These are phyloP conservation scores for Eurotiales sp. DNA, from an alignment of 2,329 filamentous ascomycete genomes.

Conservation along the genomic window DNA sequence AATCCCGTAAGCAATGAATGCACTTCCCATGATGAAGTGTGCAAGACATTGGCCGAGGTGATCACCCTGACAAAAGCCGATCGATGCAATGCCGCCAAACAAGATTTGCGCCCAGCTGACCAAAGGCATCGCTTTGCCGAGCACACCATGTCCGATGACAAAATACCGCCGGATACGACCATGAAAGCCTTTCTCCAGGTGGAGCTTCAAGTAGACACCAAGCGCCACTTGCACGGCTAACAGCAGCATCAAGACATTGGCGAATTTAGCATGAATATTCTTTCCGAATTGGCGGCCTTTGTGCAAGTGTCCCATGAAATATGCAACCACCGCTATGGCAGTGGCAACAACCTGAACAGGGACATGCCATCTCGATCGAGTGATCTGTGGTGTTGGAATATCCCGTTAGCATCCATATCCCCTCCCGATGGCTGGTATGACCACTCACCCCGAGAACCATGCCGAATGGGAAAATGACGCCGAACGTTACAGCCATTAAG, in stretches of 20 bases:
- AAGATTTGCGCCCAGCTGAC: constrained; percentile 90
- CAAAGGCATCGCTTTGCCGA: constrained; percentile 84
- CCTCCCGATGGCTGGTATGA: too few species aligned
- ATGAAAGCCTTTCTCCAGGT: constrained; percentile 80
- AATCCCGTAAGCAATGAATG: constrained; percentile 92
- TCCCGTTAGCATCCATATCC: background rate
- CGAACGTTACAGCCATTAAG: constrained; percentile 80
- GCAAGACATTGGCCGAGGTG: constrained; percentile 89
- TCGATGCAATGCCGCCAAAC: constrained; percentile 86
- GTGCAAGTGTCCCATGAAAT: constrained; percentile 88
- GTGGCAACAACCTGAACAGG: constrained; percentile 76
- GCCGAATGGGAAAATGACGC: constrained; percentile 85
- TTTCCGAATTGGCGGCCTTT: constrained; percentile 78
- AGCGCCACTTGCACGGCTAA: constrained; percentile 72
- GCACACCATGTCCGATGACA: constrained; percentile 69
- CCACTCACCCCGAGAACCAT: constrained; percentile 81
- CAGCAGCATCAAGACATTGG: constrained; percentile 74
- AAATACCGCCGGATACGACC: constrained; percentile 70
- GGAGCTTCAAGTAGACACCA: constrained; percentile 83
- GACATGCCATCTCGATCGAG: constrained; percentile 90
- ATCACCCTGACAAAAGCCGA: constrained; percentile 90
- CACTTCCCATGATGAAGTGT: constrained; percentile 98
- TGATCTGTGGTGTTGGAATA: constrained; percentile 56
- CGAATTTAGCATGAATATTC: constrained; percentile 80
- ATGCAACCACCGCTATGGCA: constrained; percentile 73